A percentile compares a stretch with the other conserved stretches of the same genome.
These are phyloP conservation scores for Gliomastix tumulicola DNA, from an alignment of 2,329 filamentous ascomycete species.

Conservation along the genomic window DNA sequence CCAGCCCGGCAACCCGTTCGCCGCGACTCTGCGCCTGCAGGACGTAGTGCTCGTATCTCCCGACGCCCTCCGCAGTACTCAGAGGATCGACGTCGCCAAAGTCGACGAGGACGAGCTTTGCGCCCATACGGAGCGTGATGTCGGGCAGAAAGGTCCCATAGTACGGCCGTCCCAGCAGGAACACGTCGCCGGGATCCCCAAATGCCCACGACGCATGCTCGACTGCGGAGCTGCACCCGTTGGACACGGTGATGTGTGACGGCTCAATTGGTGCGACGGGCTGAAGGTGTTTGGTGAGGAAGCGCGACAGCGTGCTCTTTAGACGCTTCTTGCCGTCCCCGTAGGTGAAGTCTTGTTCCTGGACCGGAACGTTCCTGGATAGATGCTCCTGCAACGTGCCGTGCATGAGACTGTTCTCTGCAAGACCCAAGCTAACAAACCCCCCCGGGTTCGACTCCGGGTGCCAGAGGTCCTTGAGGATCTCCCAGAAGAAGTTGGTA, in stretches of 20 bases:
- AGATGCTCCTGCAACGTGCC: constrained; percentile 30
- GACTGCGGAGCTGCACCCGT: constrained; percentile 31
- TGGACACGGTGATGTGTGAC: constrained; percentile 25
- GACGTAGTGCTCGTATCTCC: constrained; percentile 33
- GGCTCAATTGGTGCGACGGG: constrained; percentile 18
- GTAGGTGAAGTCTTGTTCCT: constrained; percentile 27
- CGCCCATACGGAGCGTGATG: constrained; percentile 30
- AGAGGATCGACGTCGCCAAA: constrained; percentile 38
- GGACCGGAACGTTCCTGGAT: constrained; percentile 25
- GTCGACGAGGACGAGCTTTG: constrained; percentile 31
- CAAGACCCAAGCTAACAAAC: constrained; percentile 42
- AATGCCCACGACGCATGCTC: constrained; percentile 31
- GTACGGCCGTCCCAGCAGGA: constrained; percentile 33
- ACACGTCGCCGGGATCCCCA: constrained; percentile 28
- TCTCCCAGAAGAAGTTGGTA: constrained; percentile 28
- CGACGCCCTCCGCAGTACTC: constrained; percentile 26
- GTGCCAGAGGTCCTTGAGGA: constrained; percentile 36
- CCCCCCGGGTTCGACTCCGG: constrained; percentile 30
- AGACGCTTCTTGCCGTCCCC: constrained; percentile 29
- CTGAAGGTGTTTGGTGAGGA: constrained; percentile 25
- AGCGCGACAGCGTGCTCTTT: constrained; percentile 20
- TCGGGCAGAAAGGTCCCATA: constrained; percentile 42
- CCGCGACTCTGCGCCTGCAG: constrained; percentile 28
- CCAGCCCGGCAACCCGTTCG: constrained; percentile 33
- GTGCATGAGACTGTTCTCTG: constrained; percentile 47